phyloP scores from a whole-genome alignment of 2,329 filamentous ascomycete species.

The Apiospora marii region DNA sequence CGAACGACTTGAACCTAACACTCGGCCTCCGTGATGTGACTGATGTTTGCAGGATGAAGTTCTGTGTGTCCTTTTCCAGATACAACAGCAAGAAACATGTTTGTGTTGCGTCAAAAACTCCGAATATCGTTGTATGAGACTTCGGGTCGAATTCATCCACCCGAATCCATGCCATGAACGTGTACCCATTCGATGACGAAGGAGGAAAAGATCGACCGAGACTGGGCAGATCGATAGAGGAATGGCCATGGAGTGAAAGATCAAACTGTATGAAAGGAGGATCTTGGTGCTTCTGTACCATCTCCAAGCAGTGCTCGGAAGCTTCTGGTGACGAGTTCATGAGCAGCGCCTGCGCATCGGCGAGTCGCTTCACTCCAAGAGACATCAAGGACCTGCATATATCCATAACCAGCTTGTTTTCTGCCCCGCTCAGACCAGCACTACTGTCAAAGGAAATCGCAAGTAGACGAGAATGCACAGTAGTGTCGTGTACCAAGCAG shows the following conservation, averaged over 20 bases:
- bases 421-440: slow-evolving; percentile 59
- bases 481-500: slow-evolving; percentile 74
- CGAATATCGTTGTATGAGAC: slow-evolving; percentile 94
- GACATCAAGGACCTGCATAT: slow-evolving; percentile 75
- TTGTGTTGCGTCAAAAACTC: slow-evolving; percentile 89
- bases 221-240: slow-evolving; percentile 88
- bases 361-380: slow-evolving; percentile 80
- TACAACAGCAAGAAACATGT: slow-evolving; percentile 95
- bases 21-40: slow-evolving; percentile 86
- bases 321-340: slow-evolving; percentile 59
- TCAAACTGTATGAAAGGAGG: slow-evolving; percentile 95
- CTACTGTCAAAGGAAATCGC: slow-evolving; percentile 64
- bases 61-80: slow-evolving; percentile 89
- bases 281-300: slow-evolving; percentile 76
- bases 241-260: slow-evolving; percentile 84
- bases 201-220: slow-evolving; percentile 88
- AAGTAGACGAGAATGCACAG: slow-evolving; percentile 72
- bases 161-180: slow-evolving; percentile 86
- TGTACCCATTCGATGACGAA: slow-evolving; percentile 81
- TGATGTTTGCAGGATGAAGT: slow-evolving; percentile 96
- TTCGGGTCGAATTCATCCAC: slow-evolving; percentile 86
- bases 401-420: slow-evolving; percentile 67
- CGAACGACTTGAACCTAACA: slow-evolving; percentile 86
- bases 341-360: slow-evolving; percentile 81
- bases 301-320: slow-evolving; percentile 75